Conservation (phyloP, 768 basidiomycete species). For the Gautieria morchelliformis region DNA sequence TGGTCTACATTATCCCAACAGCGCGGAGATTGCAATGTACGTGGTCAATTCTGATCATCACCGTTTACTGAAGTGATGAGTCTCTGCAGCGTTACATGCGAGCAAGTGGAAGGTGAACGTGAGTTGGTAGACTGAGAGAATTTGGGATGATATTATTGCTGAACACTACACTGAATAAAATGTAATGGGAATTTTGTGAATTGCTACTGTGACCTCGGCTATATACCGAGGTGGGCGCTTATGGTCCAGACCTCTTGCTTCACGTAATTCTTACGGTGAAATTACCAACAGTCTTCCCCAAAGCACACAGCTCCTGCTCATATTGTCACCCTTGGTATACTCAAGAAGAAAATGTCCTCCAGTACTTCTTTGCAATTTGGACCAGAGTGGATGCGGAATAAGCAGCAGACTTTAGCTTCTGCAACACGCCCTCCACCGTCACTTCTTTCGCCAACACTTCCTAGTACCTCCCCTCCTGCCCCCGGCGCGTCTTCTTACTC, state of each 20-base stretch:
- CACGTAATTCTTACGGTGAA: conserved; percentile 1
- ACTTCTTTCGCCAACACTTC: conserved; percentile 37
- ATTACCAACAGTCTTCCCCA: not conserved
- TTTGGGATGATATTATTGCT: not conserved
- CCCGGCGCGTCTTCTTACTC: conserved; percentile 58
- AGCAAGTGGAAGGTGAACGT: conserved; percentile 65
- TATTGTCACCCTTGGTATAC: not conserved
- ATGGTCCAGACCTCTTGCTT: not conserved
- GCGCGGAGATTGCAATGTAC: conserved; percentile 80
- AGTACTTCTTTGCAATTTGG: conserved; percentile 81
- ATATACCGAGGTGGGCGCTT: conserved; percentile 1
- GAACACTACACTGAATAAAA: not conserved
- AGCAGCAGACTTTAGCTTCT: conserved; percentile 38
- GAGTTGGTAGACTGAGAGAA: conserved; percentile 8
- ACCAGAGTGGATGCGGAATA: conserved; percentile 88
- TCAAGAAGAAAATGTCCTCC: conserved; percentile 25
- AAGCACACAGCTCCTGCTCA: not conserved
- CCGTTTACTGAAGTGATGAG: not conserved
- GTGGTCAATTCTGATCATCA: conserved; percentile 16
- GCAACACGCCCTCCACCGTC: conserved; percentile 45
- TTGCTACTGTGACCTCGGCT: not conserved
- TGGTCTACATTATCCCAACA: conserved; percentile 74
- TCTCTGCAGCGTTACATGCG: conserved; percentile 47
- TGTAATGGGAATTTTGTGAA: not conserved
- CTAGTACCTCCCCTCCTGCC: conserved; percentile 20